Evolutionary conservation across 345 rosid species (phyloP).

Genomic region (Eucalyptus pauciflora): DNA sequence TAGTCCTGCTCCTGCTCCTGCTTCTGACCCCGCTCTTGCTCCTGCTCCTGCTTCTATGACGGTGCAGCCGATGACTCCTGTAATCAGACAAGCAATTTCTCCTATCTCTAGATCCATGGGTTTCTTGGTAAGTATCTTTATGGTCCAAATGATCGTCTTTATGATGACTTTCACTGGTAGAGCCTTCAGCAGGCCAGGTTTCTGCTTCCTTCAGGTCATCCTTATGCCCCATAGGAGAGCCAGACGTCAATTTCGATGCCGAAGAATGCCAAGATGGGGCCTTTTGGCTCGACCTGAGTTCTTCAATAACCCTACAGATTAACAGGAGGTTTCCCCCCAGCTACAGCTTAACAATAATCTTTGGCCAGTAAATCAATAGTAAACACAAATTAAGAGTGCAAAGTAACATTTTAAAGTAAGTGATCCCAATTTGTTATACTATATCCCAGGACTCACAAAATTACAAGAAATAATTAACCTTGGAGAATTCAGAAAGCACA

Average conservation of each 20-base stretch:
- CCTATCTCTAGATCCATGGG: neutral
- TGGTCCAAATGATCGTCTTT: neutral
- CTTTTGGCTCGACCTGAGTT: neutral
- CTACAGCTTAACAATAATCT: neutral
- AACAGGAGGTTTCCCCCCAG: neutral
- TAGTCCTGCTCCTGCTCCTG: neutral
- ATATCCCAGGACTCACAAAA: neutral
- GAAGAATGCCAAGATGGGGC: neutral
- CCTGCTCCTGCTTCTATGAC: neutral
- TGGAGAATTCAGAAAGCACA: neutral
- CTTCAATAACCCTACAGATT: neutral
- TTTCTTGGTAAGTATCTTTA: neutral
- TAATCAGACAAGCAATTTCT: neutral
- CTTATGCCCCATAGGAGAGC: neutral
- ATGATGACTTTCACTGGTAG: neutral
- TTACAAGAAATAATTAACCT: neutral
- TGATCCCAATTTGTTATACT: neutral
- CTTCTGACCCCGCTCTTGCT: neutral
- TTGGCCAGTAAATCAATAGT: neutral
- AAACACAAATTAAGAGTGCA: neutral
- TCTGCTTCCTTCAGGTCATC: neutral
- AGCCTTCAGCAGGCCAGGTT: neutral
- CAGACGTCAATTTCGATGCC: neutral
- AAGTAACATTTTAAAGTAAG: neutral
- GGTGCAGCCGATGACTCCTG: neutral